These are phyloP conservation scores for Pleurotus tuoliensis DNA, from an alignment of 768 basidiomycete genomes.

Conservation along the genomic window DNA sequence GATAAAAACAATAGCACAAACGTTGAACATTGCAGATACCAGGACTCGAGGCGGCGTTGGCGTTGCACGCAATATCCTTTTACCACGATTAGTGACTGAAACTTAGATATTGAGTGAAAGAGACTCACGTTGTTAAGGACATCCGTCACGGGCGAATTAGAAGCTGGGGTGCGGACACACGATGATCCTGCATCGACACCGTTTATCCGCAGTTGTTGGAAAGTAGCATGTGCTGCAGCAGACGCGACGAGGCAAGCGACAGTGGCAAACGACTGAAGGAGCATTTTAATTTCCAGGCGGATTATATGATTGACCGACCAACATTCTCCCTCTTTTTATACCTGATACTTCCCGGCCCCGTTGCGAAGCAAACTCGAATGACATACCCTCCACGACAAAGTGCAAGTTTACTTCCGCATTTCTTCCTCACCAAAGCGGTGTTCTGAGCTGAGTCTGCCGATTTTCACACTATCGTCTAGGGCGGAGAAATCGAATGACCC, in stretches of 20 bases:
- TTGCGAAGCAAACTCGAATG: neutral
- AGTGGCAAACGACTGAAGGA: slow-evolving; percentile 22
- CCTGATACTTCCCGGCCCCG: neutral
- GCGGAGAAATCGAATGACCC: neutral
- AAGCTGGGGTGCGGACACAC: slow-evolving; percentile 41
- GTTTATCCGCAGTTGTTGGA: slow-evolving; percentile 52
- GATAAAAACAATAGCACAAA: slow-evolving; percentile 15
- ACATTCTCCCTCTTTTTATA: neutral
- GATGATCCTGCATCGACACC: slow-evolving; percentile 42
- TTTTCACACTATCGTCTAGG: neutral
- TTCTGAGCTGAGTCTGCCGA: neutral
- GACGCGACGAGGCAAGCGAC: slow-evolving; percentile 32
- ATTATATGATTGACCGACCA: neutral
- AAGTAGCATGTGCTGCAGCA: slow-evolving; percentile 49
- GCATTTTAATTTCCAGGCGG: slow-evolving; percentile 17
- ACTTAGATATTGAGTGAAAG: neutral
- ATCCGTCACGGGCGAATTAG: slow-evolving; percentile 44
- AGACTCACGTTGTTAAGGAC: slow-evolving; percentile 30
- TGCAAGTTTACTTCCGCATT: slow-evolving; percentile 1
- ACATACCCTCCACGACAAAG: too few relatives aligned
- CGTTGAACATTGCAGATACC: slow-evolving; percentile 40
- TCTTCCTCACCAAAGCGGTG: neutral
- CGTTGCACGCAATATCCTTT: slow-evolving; percentile 49
- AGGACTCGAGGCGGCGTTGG: slow-evolving; percentile 23
- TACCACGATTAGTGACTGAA: neutral